A percentile compares a stretch with the other conserved stretches of the same genome.
These are phyloP conservation scores for Sporothrix dimorphospora DNA, from an alignment of 2,329 filamentous ascomycete genomes.

Conservation along the genomic window DNA sequence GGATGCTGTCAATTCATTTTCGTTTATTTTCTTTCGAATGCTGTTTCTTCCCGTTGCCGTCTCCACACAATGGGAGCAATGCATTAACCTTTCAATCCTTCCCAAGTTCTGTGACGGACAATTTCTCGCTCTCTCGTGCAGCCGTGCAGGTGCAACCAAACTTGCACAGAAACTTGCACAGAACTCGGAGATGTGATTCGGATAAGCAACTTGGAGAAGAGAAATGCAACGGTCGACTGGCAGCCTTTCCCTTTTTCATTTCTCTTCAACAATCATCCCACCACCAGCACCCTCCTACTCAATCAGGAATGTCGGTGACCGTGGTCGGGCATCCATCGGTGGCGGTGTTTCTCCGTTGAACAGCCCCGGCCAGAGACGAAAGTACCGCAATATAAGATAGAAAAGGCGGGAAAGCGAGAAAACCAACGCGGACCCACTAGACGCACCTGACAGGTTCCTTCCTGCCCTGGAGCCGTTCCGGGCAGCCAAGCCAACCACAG, in stretches of 20 bases:
- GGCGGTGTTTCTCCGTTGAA: not conserved
- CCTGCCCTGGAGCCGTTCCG: slow-evolving; percentile 22
- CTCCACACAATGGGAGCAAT: too few relatives aligned
- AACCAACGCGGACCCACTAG: not conserved
- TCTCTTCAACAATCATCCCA: not conserved
- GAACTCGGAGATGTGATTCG: not conserved
- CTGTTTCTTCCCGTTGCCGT: not conserved
- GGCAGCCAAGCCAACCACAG: slow-evolving; percentile 23
- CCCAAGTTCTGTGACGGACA: too few relatives aligned
- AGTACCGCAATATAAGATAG: not conserved
- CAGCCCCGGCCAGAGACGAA: not conserved
- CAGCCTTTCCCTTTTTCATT: not conserved
- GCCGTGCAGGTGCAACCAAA: not conserved
- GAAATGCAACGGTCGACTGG: not conserved
- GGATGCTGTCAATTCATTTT: not conserved
- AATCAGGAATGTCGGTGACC: not conserved
- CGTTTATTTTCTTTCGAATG: not conserved
- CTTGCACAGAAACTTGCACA: not conserved
- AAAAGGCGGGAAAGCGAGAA: not conserved
- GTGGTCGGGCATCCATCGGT: not conserved
- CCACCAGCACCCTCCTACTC: not conserved
- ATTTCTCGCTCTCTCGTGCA: not conserved
- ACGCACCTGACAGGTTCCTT: not conserved
- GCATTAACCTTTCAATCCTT: not conserved
- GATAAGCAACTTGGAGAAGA: not conserved